Percentiles rank a stretch among this genome's conserved stretches.
These are phyloP conservation scores for Hymenoscyphus linearis DNA, from an alignment of 2,329 filamentous ascomycete genomes.

Conservation along the genomic window DNA sequence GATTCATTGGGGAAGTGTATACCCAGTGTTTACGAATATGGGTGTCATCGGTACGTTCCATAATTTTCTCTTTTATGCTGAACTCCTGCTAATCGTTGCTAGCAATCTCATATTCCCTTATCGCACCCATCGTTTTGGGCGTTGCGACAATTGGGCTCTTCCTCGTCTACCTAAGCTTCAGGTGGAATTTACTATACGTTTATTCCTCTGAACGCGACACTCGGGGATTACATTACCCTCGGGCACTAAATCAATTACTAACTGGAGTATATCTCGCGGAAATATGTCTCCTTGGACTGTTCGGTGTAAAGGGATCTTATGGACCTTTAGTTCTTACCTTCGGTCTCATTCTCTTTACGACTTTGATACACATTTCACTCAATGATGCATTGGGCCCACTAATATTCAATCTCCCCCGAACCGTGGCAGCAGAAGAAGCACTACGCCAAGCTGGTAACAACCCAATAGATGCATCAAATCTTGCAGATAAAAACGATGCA, in stretches of 20 bases:
- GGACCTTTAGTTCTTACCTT: constrained; percentile 55
- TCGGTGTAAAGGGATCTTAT: constrained; percentile 48
- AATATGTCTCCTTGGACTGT: constrained; percentile 58
- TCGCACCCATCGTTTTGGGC: constrained; percentile 59
- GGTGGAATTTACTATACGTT: constrained; percentile 62
- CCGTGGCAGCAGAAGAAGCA: constrained; percentile 27
- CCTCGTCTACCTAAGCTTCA: constrained; percentile 60
- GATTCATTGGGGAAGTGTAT: constrained; percentile 54
- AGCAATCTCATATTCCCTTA: constrained; percentile 61
- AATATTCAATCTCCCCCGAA: constrained; percentile 29
- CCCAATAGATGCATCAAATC: constrained; percentile 12
- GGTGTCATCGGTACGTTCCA: constrained; percentile 45
- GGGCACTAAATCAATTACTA: constrained; percentile 57
- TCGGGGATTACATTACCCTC: constrained; percentile 59
- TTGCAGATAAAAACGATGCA: constrained; percentile 18
- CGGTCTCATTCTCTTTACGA: constrained; percentile 48
- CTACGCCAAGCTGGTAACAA: constrained; percentile 17
- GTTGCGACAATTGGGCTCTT: constrained; percentile 58
- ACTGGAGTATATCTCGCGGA: constrained; percentile 59
- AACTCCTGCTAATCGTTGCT: constrained; percentile 18
- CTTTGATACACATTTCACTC: constrained; percentile 46
- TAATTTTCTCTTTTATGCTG: not conserved
- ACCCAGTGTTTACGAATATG: constrained; percentile 52
- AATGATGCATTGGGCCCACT: constrained; percentile 27
- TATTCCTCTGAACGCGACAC: constrained; percentile 57